Base-by-base conservation (phyloP, 2,329 filamentous ascomycete species). In the Monilinia aucupariae region DNA sequence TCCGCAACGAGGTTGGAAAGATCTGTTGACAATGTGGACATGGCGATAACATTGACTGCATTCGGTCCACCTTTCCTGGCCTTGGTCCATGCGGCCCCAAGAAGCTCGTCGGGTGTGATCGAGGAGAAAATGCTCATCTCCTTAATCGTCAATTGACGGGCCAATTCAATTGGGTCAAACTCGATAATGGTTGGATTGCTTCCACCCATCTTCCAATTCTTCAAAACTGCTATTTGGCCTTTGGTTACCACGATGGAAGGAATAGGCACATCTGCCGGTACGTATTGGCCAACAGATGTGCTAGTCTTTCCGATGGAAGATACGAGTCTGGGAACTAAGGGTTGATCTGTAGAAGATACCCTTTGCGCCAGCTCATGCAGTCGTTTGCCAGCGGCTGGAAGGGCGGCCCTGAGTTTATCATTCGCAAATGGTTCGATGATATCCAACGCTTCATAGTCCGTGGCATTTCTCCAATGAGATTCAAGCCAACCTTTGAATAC, bases 401-500 rank as follows among this genome's bases (percentile, higher is more conserved):
- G 78, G 8, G 87, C 80, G 1, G 80, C 75, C 56, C 80, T 80
- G 9, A 99, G 81, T 67, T 88, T 88, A 53, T 83, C 82, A 68
- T 88, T 85, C 2, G 93, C 92, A 75, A 99, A 99, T 1, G 85
- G 80, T 41, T 88, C 81, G 66, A 99, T 96, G 55, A 89, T 79
- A 0, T 82, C 80, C 10, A 99, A 80, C 1, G 92, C 91, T 15
- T 85, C 82, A 60, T 85, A 84, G 73, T 99, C 94, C 13, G 87
- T 86, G 64, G 91, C 85, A 67, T 91, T 85, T 54, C 89, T 86
- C 93, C 94, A 99, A 76, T 99, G 92, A 8, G 90, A 94, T 77
- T 97, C 94, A 25, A 99, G 80, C 94, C 94, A 99, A 49, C 90
- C 90, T 76, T 99, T 99, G 81, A 99, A 91, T 63, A 92, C 88